Base-by-base conservation (phyloP, 2,329 filamentous ascomycete species). In the Neofusicoccum umdonicola region DNA sequence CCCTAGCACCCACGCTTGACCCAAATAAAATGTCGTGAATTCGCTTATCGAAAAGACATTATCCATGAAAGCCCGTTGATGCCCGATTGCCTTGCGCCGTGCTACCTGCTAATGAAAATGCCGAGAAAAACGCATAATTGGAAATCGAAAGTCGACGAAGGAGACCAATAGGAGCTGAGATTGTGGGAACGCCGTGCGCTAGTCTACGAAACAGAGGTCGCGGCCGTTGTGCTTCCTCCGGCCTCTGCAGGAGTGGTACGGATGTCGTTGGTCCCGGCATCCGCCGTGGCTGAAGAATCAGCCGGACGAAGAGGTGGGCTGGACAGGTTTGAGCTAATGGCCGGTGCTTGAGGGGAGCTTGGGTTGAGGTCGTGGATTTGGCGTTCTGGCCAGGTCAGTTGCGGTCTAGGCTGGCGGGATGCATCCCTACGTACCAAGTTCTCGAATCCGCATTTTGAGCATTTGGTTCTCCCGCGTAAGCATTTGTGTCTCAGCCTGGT, bases 391-490 rank as follows among this genome's bases (percentile, higher is more conserved):
- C 1, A 17, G 44, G 61, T 42, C 9, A 58, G 48, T 19, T n/a
- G 4, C n/a, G 15, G 41, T 27, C 13, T n/a, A 13, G 34, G 8
- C 34, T 4, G 6, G n/a, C 11, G 57, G 70, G 39, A 69, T 65
- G 12, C 15, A 13, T 42, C 4, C 22, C 7, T 15, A 69, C 82
- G 69, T 78, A 90, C 89, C 90, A 13, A 93, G 79, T 71, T 93
- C 90, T 41, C 88, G 83, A 66, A 93, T 90, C 56, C 91, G 84
- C 73, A 88, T 84, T 67, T 89, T 87, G 60, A 94, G 80, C 90
- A 94, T 93, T 77, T 93, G 90, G 69, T 93, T 94, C 79, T 93
- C 91, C 31, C 91, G 83, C 22, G 88, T 85, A 70, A 94, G 77
- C 78, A 87, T 92, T 77, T 92, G 89, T 1, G 90, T 92, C 78